A percentile compares a stretch with the other conserved stretches of the same genome.
phyloP scores from a whole-genome alignment of 805 yeast species.

The Starmerella sp. region DNA sequence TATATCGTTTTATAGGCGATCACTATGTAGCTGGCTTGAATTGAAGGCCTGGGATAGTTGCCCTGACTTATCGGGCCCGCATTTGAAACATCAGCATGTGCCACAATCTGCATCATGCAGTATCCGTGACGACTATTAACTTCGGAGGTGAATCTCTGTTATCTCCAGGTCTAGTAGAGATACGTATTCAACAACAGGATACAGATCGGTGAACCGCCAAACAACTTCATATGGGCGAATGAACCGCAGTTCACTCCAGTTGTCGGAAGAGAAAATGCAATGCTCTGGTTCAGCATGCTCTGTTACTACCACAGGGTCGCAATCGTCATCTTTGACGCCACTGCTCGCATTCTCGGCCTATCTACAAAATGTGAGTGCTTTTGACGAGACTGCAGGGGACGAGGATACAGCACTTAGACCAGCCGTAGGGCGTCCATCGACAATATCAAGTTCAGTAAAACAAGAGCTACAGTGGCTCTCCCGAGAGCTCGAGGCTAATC shows the following conservation, averaged over 20 bases:
- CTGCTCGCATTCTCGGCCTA: conserved; percentile 1
- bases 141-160: not conserved
- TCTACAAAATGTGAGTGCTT: not conserved
- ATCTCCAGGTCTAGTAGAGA: not conserved
- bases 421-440: not conserved
- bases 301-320: not conserved
- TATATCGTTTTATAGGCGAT: no score
- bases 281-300: not conserved
- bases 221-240: no score
- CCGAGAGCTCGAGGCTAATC: not conserved
- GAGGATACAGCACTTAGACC: not conserved
- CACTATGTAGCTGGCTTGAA: no score
- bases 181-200: no score
- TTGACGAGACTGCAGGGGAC: not conserved
- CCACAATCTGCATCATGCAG: not conserved
- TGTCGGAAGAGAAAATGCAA: not conserved
- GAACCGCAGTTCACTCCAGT: no score
- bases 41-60: no score
- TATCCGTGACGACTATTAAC: not conserved
- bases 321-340: not conserved
- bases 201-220: no score
- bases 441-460: not conserved
- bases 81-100: not conserved
- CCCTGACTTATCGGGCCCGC: not conserved
- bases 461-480: not conserved